These are phyloP conservation scores for Cryphonectria parasitica DNA, from an alignment of 2,329 filamentous ascomycete genomes.

Conservation along the genomic window DNA sequence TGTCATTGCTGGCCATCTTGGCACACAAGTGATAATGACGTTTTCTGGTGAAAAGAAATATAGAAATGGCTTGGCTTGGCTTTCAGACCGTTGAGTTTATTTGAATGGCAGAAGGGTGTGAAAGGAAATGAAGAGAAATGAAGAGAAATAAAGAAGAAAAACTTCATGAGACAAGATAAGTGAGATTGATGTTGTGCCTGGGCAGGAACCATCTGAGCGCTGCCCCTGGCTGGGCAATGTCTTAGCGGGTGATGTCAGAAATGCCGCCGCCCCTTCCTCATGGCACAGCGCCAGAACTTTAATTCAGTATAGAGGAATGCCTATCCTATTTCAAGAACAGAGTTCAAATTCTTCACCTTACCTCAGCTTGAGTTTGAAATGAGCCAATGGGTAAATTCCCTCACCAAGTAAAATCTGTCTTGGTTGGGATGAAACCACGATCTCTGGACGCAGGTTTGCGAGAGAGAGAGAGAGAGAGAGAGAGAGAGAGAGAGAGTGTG, in stretches of 20 bases:
- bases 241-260: conserved; percentile 19
- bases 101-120: background rate
- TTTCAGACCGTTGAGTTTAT: background rate
- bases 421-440: background rate
- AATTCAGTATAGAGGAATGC: background rate
- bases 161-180: background rate
- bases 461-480: no score
- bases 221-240: conserved; percentile 2
- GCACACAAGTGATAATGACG: background rate
- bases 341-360: conserved; percentile 5
- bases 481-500: no score
- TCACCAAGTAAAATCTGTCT: background rate
- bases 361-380: background rate
- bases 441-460: background rate
- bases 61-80: background rate
- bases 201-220: background rate
- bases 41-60: background rate
- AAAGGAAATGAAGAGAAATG: background rate
- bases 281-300: background rate
- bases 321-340: background rate
- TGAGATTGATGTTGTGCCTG: background rate
- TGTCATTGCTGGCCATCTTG: conserved; percentile 28
- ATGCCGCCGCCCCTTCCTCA: conserved; percentile 1
- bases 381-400: background rate
- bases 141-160: no score